Conservation (phyloP, 345 rosid genomes). For the Reutealis trisperma region DNA sequence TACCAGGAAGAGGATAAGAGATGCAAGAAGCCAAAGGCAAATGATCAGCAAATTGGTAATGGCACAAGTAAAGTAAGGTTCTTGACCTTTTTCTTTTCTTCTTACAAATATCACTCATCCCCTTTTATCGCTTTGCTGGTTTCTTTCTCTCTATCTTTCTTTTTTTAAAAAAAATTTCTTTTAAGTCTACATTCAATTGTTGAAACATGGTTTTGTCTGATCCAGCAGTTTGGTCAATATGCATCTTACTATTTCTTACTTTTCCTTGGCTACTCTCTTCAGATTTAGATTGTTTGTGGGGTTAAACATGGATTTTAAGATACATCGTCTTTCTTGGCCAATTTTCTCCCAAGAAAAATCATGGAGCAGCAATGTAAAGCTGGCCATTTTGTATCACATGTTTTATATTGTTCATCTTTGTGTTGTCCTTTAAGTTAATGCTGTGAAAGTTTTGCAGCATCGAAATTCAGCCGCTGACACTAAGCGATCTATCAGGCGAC, state of each 20-base stretch:
- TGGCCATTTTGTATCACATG: background rate
- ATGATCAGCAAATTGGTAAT: constrained; percentile 9
- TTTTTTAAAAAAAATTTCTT: background rate
- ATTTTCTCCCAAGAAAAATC: background rate
- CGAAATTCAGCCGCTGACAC: background rate
- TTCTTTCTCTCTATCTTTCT: background rate
- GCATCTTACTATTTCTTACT: too few species aligned
- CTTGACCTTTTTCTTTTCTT: background rate
- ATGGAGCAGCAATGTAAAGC: background rate
- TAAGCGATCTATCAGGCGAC: background rate
- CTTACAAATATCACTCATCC: background rate
- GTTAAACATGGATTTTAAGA: too few species aligned
- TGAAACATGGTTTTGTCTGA: background rate
- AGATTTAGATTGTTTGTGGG: background rate
- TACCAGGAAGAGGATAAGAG: constrained; percentile 24
- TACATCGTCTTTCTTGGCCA: background rate
- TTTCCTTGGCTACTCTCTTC: background rate
- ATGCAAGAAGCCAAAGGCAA: constrained; percentile 13
- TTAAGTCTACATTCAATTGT: background rate
- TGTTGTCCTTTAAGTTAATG: background rate
- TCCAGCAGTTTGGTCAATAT: background rate
- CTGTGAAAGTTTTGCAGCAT: background rate
- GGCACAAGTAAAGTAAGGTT: constrained; percentile 1
- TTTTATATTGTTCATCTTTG: background rate
- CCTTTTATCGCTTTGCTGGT: too few species aligned